phyloP scores from a whole-genome alignment of 2,329 filamentous ascomycete species.

The Calonectria honghensis region DNA sequence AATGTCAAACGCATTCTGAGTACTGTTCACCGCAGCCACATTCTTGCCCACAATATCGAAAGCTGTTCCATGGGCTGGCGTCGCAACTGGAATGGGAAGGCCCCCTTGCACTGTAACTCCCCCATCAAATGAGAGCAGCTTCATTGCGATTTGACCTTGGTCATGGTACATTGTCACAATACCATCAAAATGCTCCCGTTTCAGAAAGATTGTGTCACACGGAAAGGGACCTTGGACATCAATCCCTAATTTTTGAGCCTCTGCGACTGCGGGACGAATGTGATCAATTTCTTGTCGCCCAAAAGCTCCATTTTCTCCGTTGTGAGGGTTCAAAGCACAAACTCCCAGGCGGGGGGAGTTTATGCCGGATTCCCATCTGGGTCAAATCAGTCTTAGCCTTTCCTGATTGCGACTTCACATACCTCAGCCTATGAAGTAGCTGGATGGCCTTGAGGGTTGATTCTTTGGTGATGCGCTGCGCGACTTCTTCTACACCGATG shows the following conservation, averaged over 20 bases:
- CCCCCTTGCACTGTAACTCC: slow-evolving; percentile 7
- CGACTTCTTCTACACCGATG: slow-evolving; percentile 4
- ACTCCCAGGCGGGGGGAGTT: neutral
- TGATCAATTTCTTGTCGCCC: slow-evolving; percentile 17
- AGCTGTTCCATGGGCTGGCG: slow-evolving; percentile 4
- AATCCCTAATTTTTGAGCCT: neutral
- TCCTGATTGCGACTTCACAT: neutral
- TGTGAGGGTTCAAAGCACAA: slow-evolving; percentile 10
- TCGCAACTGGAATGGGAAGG: slow-evolving; percentile 11
- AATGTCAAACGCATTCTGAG: slow-evolving; percentile 15
- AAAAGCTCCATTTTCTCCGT: slow-evolving; percentile 10
- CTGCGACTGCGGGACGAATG: neutral
- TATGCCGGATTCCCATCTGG: slow-evolving; percentile 9
- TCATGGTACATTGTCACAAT: slow-evolving; percentile 21
- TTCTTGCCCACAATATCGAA: slow-evolving; percentile 9
- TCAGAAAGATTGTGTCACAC: slow-evolving; percentile 7
- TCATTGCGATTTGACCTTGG: slow-evolving; percentile 11
- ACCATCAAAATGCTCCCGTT: slow-evolving; percentile 9
- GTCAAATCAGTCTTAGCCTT: neutral
- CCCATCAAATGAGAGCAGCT: slow-evolving; percentile 16
- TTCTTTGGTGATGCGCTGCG: slow-evolving; percentile 8
- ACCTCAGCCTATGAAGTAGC: slow-evolving; percentile 3
- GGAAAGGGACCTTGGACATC: slow-evolving; percentile 10
- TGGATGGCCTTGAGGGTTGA: slow-evolving; percentile 9
- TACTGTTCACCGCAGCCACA: neutral